Evolutionary conservation across 495 filamentous ascomycete species (phyloP).

Genomic region (Staphylotrichum tortipilum): DNA sequence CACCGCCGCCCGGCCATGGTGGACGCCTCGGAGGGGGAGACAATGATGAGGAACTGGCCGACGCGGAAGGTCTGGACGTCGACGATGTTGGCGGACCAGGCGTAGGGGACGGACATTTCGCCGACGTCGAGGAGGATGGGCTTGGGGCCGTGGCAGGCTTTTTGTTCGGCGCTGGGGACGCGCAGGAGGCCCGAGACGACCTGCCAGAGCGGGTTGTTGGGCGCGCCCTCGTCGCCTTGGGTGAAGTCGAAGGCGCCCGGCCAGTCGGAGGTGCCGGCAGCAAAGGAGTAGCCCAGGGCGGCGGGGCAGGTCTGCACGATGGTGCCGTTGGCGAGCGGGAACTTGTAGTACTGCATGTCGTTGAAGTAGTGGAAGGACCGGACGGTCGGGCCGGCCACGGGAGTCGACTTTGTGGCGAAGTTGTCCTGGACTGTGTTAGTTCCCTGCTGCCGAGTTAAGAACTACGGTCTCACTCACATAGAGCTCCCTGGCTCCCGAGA

Average conservation of each 20-base stretch:
- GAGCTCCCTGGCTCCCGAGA: constrained; percentile 51
- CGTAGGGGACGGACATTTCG: constrained; percentile 65
- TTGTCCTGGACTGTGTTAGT: constrained; percentile 23
- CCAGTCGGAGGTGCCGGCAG: constrained; percentile 86
- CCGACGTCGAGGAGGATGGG: constrained; percentile 86
- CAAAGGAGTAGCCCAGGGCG: constrained; percentile 88
- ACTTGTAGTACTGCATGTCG: constrained; percentile 52
- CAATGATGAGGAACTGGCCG: constrained; percentile 79
- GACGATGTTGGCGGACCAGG: constrained; percentile 86
- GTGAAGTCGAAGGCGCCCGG: constrained; percentile 91
- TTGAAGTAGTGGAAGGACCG: constrained; percentile 60
- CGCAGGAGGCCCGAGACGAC: constrained; percentile 66
- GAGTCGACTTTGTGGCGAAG: constrained; percentile 35
- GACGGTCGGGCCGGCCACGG: constrained; percentile 44
- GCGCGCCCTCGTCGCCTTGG: constrained; percentile 64
- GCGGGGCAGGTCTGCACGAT: constrained; percentile 74
- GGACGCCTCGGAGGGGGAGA: constrained; percentile 79
- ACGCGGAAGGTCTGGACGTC: constrained; percentile 87
- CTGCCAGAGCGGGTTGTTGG: constrained; percentile 72
- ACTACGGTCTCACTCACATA: constrained; percentile 43
- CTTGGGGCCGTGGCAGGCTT: constrained; percentile 73
- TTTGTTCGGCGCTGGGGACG: constrained; percentile 61
- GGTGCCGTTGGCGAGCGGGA: constrained; percentile 67
- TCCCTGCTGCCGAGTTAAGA: neutral
- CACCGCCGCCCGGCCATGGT: constrained; percentile 94